phyloP scores from a whole-genome alignment of 345 rosid species.

The Aethionema arabicum region DNA sequence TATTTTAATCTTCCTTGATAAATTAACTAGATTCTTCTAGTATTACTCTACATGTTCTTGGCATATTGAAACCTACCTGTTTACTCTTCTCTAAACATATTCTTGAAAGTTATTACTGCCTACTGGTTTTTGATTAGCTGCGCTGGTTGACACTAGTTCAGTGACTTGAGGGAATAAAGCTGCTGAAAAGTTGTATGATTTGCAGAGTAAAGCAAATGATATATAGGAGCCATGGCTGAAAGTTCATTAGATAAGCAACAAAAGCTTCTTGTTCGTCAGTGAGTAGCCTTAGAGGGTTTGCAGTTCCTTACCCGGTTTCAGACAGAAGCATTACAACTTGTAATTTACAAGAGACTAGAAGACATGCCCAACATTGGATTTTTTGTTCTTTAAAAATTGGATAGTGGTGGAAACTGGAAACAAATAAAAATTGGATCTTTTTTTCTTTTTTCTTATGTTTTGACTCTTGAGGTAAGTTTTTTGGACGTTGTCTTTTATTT shows the following conservation, averaged over 20 bases:
- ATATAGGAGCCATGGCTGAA: conserved; percentile 57
- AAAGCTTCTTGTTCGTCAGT: conserved; percentile 63
- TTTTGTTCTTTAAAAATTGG: too few species aligned
- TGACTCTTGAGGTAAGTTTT: conserved; percentile 37
- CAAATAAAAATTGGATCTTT: conserved; percentile 21
- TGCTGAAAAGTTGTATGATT: conserved; percentile 35
- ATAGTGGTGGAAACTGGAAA: conserved; percentile 14
- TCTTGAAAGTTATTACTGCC: too few species aligned
- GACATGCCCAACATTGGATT: too few species aligned
- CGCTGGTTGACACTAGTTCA: too few species aligned
- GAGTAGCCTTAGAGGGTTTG: conserved; percentile 63
- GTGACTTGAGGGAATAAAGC: too few species aligned
- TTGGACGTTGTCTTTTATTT: conserved; percentile 22
- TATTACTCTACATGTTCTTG: too few species aligned
- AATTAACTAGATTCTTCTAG: too few species aligned
- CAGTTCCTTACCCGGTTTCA: conserved; percentile 62
- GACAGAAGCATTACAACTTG: conserved; percentile 64
- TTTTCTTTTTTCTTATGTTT: conserved; percentile 23
- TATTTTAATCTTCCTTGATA: too few species aligned
- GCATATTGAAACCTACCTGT: too few species aligned
- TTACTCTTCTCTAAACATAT: too few species aligned
- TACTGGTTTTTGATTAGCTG: too few species aligned
- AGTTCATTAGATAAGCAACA: conserved; percentile 69
- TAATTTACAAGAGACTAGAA: conserved; percentile 71
- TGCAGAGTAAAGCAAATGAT: conserved; percentile 59